Evolutionary conservation across 371 early-diverging fungal genomes (phyloP).

Genomic region (Mucor piriformis): DNA sequence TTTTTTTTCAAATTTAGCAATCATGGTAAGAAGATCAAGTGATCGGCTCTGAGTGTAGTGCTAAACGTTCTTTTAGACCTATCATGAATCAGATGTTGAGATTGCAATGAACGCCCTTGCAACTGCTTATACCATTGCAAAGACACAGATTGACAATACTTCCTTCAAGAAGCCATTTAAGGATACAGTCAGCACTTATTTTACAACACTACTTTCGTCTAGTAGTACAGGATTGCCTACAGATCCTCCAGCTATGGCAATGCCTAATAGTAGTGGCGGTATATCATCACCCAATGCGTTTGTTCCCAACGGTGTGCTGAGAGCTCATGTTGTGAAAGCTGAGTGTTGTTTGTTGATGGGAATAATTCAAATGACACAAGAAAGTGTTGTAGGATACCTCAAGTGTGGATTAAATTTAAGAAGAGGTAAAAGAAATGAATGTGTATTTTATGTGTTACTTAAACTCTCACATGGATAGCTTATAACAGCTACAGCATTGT

Average conservation of each 20-base stretch:
- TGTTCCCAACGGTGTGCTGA: conserved; percentile 57
- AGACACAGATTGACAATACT: conserved; percentile 44
- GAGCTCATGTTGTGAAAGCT: conserved; percentile 63
- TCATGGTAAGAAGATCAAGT: conserved; percentile 23
- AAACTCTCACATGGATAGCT: conserved; percentile 19
- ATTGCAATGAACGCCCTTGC: conserved; percentile 41
- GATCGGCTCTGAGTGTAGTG: neutral
- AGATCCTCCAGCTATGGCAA: conserved; percentile 26
- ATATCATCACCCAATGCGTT: conserved; percentile 27
- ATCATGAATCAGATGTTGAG: conserved; percentile 37
- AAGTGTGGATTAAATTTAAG: conserved; percentile 64
- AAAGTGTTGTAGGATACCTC: conserved; percentile 57
- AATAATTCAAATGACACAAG: conserved; percentile 61
- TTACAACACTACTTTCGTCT: conserved; percentile 30
- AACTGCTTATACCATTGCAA: conserved; percentile 45
- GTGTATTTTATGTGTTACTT: neutral
- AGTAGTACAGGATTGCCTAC: conserved; percentile 34
- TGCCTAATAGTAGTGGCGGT: conserved; percentile 23
- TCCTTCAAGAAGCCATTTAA: conserved; percentile 41
- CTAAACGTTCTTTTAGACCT: conserved; percentile 29
- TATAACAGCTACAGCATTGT: conserved; percentile 51
- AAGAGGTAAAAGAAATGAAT: conserved; percentile 47
- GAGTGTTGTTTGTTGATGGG: conserved; percentile 61
- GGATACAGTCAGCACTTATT: conserved; percentile 41
- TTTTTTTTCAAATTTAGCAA: conserved; percentile 6